Conservation (phyloP, 129 eudicot genomes). For the Gnaphalium uliginosum region DNA sequence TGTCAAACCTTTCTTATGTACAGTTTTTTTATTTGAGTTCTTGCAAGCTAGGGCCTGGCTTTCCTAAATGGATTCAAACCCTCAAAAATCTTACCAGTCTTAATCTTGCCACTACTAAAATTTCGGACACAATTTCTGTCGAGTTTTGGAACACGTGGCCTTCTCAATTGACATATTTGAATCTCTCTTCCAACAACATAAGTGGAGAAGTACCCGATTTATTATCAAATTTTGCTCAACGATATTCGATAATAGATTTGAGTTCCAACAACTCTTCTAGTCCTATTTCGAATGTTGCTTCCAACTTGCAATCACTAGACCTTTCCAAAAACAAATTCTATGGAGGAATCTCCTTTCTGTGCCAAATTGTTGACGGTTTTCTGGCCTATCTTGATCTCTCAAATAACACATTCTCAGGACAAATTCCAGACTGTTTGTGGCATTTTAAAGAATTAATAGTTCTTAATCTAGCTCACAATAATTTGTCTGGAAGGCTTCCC, state of each 20-base stretch:
- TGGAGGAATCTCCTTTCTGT: slow-evolving; percentile 14
- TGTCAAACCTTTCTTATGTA: not conserved
- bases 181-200: not conserved
- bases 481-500: no score
- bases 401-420: no score
- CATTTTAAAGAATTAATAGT: no score
- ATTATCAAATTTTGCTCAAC: not conserved
- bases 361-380: not conserved
- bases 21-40: not conserved
- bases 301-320: not conserved
- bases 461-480: no score
- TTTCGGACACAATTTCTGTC: not conserved
- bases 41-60: not conserved
- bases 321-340: slow-evolving; percentile 19
- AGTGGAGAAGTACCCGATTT: not conserved
- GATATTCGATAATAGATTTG: not conserved
- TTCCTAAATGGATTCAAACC: not conserved
- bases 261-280: not conserved
- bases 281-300: not conserved
- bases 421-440: no score
- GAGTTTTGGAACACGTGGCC: not conserved
- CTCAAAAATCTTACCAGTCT: not conserved
- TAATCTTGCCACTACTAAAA: not conserved
- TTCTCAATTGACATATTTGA: not conserved
- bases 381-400: not conserved